Evolutionary conservation across 352 stramenopile genomes (phyloP).

Genomic region (Phytophthora citrophthora): DNA sequence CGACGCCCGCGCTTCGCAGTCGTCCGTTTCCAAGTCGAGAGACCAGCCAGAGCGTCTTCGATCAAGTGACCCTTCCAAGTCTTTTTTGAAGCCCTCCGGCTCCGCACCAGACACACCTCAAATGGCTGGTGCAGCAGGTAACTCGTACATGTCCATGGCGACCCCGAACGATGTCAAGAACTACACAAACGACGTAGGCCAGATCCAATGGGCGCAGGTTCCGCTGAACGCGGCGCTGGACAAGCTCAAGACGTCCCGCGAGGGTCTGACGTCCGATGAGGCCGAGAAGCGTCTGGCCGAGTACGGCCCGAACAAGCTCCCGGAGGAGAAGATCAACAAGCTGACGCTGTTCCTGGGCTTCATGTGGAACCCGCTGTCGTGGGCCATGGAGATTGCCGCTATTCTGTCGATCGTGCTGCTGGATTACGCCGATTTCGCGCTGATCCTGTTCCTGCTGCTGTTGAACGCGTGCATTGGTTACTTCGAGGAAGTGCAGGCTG

Average conservation of each 20-base stretch:
- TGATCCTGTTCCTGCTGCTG: constrained; percentile 76
- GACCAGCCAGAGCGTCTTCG: constrained; percentile 29
- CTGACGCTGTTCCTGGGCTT: constrained; percentile 78
- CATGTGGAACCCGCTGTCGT: constrained; percentile 87
- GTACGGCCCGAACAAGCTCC: constrained; percentile 86
- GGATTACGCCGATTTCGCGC: constrained; percentile 77
- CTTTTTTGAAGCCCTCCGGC: constrained; percentile 20
- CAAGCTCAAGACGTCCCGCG: constrained; percentile 78
- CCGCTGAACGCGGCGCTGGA: constrained; percentile 82
- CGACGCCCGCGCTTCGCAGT: constrained; percentile 29
- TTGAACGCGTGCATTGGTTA: constrained; percentile 82
- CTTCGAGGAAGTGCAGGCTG: constrained; percentile 87
- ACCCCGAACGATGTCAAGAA: constrained; percentile 82
- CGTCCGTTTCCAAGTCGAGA: constrained; percentile 26
- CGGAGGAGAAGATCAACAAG: constrained; percentile 82
- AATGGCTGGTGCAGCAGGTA: constrained; percentile 58
- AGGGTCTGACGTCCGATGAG: constrained; percentile 78
- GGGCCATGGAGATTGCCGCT: constrained; percentile 80
- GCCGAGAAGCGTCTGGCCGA: constrained; percentile 74
- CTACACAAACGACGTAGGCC: constrained; percentile 79
- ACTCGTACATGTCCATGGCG: constrained; percentile 81
- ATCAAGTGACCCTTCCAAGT: not conserved
- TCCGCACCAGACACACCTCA: constrained; percentile 35
- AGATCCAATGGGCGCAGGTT: constrained; percentile 78
- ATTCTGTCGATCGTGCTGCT: constrained; percentile 79